phyloP scores from a whole-genome alignment of 2,329 filamentous ascomycete species.

The Sporothrix sp. region DNA sequence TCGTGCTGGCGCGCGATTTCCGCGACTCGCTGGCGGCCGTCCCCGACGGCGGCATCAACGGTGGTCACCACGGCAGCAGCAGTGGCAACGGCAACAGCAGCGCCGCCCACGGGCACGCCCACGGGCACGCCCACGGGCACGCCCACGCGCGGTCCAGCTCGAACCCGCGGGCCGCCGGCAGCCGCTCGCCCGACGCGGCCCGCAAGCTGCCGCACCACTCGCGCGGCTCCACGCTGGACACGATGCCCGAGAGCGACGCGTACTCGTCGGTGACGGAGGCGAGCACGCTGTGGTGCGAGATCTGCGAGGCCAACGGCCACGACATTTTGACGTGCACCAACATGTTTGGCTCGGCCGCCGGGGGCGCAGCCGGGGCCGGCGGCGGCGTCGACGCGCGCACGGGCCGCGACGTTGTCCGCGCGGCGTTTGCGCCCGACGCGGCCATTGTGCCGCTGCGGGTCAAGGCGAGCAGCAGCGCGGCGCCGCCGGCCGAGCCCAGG shows the following conservation, averaged over 20 bases:
- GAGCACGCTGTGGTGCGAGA: conserved; percentile 80
- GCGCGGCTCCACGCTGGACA: conserved; percentile 49
- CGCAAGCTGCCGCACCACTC: conserved; percentile 33
- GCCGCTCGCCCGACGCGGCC: conserved; percentile 31
- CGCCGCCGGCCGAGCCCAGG: conserved; percentile 31
- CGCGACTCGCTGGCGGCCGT: neutral
- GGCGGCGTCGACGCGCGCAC: neutral
- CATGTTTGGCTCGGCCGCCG: conserved; percentile 53
- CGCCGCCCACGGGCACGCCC: neutral
- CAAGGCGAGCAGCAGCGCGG: conserved; percentile 29
- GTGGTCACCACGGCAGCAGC: too few relatives aligned
- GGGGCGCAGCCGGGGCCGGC: conserved; percentile 15
- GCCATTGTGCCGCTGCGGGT: conserved; percentile 23
- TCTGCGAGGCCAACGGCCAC: conserved; percentile 84
- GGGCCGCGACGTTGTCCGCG: conserved; percentile 17
- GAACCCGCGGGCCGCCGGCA: conserved; percentile 1
- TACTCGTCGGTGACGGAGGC: conserved; percentile 63
- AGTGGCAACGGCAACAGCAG: too few relatives aligned
- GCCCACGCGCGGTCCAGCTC: conserved; percentile 4
- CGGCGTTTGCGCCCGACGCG: conserved; percentile 24
- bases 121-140: neutral
- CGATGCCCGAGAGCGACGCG: conserved; percentile 61
- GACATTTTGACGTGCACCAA: conserved; percentile 91
- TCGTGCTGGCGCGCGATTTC: conserved; percentile 44
- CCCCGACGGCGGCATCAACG: too few relatives aligned